Percentiles rank a stretch among this genome's conserved stretches.
phyloP scores from a whole-genome alignment of 2,329 filamentous ascomycete species.

The Epicoccum nigrum region DNA sequence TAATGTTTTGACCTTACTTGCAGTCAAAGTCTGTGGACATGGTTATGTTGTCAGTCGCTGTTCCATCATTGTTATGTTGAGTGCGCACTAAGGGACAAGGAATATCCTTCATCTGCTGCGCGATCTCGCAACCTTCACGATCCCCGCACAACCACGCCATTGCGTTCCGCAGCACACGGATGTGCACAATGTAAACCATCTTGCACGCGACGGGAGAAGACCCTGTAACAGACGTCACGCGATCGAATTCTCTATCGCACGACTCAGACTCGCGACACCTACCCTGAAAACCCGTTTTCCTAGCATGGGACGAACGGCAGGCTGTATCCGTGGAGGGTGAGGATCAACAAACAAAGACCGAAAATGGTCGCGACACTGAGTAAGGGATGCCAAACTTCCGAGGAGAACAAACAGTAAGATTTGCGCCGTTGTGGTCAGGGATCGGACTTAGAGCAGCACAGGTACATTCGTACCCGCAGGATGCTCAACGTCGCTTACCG shows the following conservation, averaged over 20 bases:
- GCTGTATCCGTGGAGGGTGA: neutral
- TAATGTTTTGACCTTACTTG: no score
- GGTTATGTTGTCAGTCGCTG: no score
- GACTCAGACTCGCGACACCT: slow-evolving; percentile 14
- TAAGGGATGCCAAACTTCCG: neutral
- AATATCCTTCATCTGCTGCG: no score
- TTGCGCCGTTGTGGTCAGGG: neutral
- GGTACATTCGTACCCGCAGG: neutral
- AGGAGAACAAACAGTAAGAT: neutral
- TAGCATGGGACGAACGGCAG: neutral
- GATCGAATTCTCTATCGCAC: slow-evolving; percentile 1
- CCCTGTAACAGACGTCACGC: neutral
- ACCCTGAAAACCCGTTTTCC: neutral
- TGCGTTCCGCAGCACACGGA: neutral
- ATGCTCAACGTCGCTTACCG: neutral
- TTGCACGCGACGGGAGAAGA: slow-evolving; percentile 1
- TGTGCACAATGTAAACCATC: neutral
- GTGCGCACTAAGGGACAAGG: no score
- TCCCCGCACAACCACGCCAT: neutral
- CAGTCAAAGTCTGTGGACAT: no score
- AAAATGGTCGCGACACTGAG: neutral
- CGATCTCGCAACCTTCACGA: no score
- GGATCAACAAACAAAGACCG: neutral
- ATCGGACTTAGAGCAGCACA: no score
- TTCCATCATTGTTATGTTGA: no score